Percentiles rank a stretch among this genome's conserved stretches.
Conservation (phyloP, 106 monocot genomes). For the Dendrobium chrysotoxum region DNA sequence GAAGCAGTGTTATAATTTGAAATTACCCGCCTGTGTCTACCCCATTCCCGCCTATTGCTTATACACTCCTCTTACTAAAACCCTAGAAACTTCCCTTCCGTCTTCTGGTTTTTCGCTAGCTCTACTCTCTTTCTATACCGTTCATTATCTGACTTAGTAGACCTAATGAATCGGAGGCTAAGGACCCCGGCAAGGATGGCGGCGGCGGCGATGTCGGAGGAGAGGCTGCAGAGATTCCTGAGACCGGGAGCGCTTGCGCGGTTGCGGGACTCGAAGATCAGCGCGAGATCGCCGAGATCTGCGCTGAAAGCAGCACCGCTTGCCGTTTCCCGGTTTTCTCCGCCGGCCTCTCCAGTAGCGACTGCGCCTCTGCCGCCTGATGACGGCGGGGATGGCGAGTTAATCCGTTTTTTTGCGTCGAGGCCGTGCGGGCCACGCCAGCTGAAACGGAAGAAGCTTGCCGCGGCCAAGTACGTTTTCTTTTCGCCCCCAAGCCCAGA, state of each 20-base stretch:
- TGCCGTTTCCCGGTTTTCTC: not conserved
- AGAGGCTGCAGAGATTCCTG: conserved; percentile 13
- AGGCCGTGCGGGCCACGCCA: conserved; percentile 10
- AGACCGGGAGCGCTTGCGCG: conserved; percentile 24
- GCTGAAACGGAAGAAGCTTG: conserved; percentile 19
- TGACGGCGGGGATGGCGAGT: not conserved
- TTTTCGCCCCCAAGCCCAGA: conserved; percentile 19
- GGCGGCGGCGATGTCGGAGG: conserved; percentile 7
- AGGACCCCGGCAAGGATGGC: not conserved
- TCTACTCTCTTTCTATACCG: not conserved
- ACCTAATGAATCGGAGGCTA: conserved; percentile 8
- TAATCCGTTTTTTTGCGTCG: conserved; percentile 14
- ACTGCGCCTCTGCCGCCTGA: not conserved
- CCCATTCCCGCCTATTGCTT: not conserved
- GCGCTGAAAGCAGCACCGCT: not conserved
- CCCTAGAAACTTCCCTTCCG: not conserved
- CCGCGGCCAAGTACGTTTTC: conserved; percentile 9
- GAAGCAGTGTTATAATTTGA: not conserved
- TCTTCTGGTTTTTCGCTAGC: not conserved
- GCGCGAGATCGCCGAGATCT: conserved; percentile 7
- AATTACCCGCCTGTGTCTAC: not conserved
- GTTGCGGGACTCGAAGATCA: conserved; percentile 18
- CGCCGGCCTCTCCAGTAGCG: not conserved
- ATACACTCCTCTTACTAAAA: not conserved
- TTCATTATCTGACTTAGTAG: not conserved